Percentiles rank a stretch among this genome's conserved stretches.
Evolutionary conservation across 331 rosid genomes (phyloP).

Genomic region (Acacia pycnantha): DNA sequence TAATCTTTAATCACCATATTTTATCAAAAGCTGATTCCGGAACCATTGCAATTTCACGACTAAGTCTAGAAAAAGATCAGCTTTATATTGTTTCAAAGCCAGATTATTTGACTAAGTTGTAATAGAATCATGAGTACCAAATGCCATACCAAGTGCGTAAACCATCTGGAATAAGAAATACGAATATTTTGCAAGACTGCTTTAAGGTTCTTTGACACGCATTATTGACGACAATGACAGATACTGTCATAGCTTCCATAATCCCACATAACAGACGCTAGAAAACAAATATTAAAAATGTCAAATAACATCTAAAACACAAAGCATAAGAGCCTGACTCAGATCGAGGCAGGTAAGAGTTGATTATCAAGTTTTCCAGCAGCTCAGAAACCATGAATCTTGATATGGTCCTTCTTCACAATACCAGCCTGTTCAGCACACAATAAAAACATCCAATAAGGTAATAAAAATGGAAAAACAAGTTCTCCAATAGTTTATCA

Average conservation of each 20-base stretch:
- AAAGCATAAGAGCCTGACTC: not conserved
- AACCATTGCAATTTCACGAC: not conserved
- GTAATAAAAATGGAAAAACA: not conserved
- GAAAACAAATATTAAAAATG: constrained; percentile 17
- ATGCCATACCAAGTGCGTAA: not conserved
- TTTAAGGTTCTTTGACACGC: not conserved
- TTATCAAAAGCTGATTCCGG: not conserved
- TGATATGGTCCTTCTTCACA: constrained; percentile 44
- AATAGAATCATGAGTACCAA: not conserved
- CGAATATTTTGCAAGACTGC: not conserved
- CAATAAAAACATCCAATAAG: not conserved
- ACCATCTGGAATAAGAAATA: not conserved
- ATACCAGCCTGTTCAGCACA: constrained; percentile 30
- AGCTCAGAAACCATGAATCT: constrained; percentile 42
- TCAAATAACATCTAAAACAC: constrained; percentile 1
- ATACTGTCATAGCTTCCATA: constrained; percentile 24
- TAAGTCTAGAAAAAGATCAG: not conserved
- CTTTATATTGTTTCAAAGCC: not conserved
- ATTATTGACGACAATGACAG: constrained; percentile 13
- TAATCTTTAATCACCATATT: not conserved
- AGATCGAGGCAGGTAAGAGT: not conserved
- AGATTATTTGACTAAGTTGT: not conserved
- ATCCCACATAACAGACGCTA: constrained; percentile 36
- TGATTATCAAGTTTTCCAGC: not conserved
- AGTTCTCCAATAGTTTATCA: not conserved